phyloP scores from a whole-genome alignment of 306 rosid species.

The Erythrophleum fordii region DNA sequence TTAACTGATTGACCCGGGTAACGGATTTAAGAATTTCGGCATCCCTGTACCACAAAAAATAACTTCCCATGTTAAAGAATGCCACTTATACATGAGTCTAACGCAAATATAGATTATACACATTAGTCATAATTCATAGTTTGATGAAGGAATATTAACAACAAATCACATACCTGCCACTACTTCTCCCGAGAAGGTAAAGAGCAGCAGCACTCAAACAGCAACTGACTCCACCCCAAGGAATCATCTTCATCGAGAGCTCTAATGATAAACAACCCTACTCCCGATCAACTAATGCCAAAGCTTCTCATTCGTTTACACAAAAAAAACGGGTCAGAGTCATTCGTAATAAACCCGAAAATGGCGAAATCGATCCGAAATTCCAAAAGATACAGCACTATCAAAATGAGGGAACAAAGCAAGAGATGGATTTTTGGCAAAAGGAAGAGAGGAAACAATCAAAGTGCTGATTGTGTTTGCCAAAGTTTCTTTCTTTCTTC shows the following conservation, averaged over 20 bases:
- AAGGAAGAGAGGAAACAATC: neutral
- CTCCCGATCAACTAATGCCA: slow-evolving; percentile 18
- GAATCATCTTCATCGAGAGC: slow-evolving; percentile 60
- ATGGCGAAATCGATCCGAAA: neutral
- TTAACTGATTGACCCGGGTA: slow-evolving; percentile 80
- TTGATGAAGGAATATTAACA: neutral
- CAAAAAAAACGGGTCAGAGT: neutral
- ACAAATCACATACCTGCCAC: slow-evolving; percentile 68
- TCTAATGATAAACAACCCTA: slow-evolving; percentile 23
- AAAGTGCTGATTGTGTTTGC: neutral
- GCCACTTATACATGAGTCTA: neutral
- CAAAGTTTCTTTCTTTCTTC: neutral
- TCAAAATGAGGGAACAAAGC: neutral
- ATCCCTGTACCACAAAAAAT: slow-evolving; percentile 60
- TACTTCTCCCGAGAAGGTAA: slow-evolving; percentile 94
- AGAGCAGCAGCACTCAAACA: slow-evolving; percentile 97
- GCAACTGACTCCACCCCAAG: slow-evolving; percentile 95
- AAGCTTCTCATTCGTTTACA: neutral
- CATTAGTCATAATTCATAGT: neutral
- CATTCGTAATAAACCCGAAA: neutral
- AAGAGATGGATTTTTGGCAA: slow-evolving; percentile 1
- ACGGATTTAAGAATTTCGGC: slow-evolving; percentile 81
- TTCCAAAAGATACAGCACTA: neutral
- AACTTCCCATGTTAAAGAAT: neutral
- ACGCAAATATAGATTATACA: neutral